Evolutionary conservation across 305 asterid species (phyloP), one percentile per base, ranked within the genome.

Genomic region (Fraxinus xanthoxyloides): DNA sequence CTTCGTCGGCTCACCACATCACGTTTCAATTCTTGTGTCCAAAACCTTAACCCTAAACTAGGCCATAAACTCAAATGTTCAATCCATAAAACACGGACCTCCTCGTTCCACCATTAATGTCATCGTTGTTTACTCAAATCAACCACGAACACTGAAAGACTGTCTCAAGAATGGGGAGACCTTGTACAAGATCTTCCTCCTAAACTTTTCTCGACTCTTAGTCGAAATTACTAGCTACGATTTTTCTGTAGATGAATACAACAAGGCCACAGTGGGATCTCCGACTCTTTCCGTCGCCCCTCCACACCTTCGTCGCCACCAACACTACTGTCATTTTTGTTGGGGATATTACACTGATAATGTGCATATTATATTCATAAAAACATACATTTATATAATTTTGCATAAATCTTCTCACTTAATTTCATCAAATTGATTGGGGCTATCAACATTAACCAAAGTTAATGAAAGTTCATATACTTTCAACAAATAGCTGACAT

Each of bases 121-220:
- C 80, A 0, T 87, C 63, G 1, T 59, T 8, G 48, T 79, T 35
- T 0, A 89, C 35, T 4, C 72, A n/a, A 7, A 83, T 10, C 28
- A 82, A 2, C 79, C 86, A 0, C 86, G 75, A 3, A 79, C 97
- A 19, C 90, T 93, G 81, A 95, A 95, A 82, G 10, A 90, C 76
- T 93, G 5, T 96, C 93, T 89, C 83, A 84, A 83, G 61, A 87
- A 86, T 17, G 89, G 89, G 73, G 92, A 90, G 8, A 83, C 90
- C 17, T 40, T 40, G 51, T 13, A 40, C 4, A 3, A 12, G 51
- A 2, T 40, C 48, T 38, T 40, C 15, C 51, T 40, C 51, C 51
- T 40, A 10, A 10, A 12, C 51, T 40, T 40, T 40, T 40, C 51
- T 0, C 17, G 17, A 40, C 17, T 9, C 1, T 10, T 17, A 1